Evolutionary conservation across 73 alveolate genomes (phyloP).

Genomic region (Symbiodinium pilosum): DNA sequence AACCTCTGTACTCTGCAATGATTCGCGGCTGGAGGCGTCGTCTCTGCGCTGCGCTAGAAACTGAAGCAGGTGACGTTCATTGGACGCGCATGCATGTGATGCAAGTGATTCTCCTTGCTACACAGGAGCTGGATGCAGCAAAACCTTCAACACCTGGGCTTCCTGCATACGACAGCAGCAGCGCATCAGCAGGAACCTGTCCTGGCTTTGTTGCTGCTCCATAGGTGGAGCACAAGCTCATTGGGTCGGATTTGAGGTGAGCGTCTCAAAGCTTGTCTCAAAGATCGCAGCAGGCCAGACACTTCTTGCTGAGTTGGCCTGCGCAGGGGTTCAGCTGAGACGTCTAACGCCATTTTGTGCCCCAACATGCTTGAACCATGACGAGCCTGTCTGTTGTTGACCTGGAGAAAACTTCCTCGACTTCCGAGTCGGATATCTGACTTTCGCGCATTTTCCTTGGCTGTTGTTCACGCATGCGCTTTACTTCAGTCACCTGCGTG

Average conservation of each 20-base stretch:
- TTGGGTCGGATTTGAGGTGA: not conserved
- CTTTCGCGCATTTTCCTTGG: conserved; percentile 46
- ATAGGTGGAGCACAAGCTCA: no score
- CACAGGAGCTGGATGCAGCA: no score
- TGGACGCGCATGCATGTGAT: no score
- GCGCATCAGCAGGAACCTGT: conserved; percentile 4
- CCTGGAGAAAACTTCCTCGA: not conserved
- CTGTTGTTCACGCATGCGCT: not conserved
- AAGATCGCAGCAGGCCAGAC: not conserved
- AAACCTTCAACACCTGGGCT: no score
- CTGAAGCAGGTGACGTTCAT: no score
- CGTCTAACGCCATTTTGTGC: no score
- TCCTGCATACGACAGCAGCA: not conserved
- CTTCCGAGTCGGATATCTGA: conserved; percentile 1
- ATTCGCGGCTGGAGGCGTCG: not conserved
- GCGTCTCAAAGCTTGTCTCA: conserved; percentile 8
- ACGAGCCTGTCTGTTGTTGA: not conserved
- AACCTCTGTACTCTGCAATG: not conserved
- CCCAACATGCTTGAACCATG: no score
- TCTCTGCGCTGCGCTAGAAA: not conserved
- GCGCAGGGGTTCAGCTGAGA: not conserved
- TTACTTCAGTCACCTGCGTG: no score
- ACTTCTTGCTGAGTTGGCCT: not conserved
- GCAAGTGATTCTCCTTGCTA: no score
- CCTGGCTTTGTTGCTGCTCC: not conserved